Evolutionary conservation across 75 land plant genomes (phyloP).

Genomic region (Picea sitchensis): DNA sequence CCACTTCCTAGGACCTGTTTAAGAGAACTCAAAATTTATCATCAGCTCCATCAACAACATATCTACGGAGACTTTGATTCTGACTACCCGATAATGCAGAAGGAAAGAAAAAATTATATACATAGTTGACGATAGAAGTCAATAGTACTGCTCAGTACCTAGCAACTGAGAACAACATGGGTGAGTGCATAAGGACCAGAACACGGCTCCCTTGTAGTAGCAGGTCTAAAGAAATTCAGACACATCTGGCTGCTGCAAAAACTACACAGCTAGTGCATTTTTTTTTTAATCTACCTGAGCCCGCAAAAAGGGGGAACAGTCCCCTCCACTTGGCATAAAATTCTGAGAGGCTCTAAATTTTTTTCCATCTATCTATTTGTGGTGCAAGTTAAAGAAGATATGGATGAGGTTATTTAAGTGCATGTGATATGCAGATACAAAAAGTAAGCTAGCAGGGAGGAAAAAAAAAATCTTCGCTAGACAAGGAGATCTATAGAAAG

Average conservation of each 20-base stretch:
- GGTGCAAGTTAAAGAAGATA: neutral
- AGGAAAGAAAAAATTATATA: neutral
- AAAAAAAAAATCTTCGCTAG: neutral
- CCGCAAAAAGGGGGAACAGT: no score
- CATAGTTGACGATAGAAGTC: neutral
- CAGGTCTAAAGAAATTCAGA: neutral
- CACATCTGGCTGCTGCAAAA: no score
- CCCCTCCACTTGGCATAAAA: no score
- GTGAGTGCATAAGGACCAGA: neutral
- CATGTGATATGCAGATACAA: neutral
- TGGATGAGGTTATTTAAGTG: neutral
- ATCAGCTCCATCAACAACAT: neutral
- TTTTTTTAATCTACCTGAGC: no score
- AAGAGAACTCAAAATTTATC: neutral
- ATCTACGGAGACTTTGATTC: neutral
- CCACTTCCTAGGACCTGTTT: neutral
- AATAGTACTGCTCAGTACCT: neutral
- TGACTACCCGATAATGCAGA: neutral
- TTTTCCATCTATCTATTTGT: no score
- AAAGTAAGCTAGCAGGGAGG: neutral
- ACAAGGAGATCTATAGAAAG: neutral
- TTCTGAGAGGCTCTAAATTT: no score
- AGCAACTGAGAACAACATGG: neutral
- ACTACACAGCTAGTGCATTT: no score
- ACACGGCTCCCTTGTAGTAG: neutral